Conservation (phyloP, 306 rosid genomes). For the Cyclanthera cordifolia region DNA sequence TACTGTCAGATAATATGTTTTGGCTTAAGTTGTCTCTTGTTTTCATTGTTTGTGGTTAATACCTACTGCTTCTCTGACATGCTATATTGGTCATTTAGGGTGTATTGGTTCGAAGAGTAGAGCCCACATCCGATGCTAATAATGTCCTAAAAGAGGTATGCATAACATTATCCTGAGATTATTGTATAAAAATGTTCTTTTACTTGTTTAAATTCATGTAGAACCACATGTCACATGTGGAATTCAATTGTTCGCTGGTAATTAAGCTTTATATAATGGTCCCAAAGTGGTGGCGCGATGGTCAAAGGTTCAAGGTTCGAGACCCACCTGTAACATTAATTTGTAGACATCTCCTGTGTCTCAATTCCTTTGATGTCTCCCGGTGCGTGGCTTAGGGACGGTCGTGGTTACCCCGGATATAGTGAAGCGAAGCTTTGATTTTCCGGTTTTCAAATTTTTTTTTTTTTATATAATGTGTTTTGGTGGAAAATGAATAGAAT, state of each 20-base stretch:
- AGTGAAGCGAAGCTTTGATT: too few species aligned
- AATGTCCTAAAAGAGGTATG: slow-evolving; percentile 79
- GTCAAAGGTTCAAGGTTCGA: too few species aligned
- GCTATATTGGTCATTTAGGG: slow-evolving; percentile 46
- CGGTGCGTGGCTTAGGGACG: too few species aligned
- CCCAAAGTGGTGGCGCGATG: too few species aligned
- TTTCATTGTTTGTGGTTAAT: background rate
- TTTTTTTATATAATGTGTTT: background rate
- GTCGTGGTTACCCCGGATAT: too few species aligned
- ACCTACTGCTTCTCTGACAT: slow-evolving; percentile 9
- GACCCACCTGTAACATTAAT: too few species aligned
- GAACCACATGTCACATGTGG: background rate
- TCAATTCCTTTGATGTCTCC: too few species aligned
- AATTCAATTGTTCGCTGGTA: background rate
- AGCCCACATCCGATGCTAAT: slow-evolving; percentile 85
- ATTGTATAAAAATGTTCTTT: background rate
- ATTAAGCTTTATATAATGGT: background rate
- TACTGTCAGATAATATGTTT: background rate
- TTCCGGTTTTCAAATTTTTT: too few species aligned
- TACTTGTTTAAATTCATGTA: slow-evolving; percentile 10
- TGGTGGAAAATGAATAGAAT: background rate
- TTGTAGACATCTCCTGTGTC: too few species aligned
- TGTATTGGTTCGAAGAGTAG: slow-evolving; percentile 79
- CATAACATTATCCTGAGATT: background rate
- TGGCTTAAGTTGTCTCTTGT: background rate